Evolutionary conservation across 208 protist genomes (phyloP).

Genomic region (Leishmania aethiopica): DNA sequence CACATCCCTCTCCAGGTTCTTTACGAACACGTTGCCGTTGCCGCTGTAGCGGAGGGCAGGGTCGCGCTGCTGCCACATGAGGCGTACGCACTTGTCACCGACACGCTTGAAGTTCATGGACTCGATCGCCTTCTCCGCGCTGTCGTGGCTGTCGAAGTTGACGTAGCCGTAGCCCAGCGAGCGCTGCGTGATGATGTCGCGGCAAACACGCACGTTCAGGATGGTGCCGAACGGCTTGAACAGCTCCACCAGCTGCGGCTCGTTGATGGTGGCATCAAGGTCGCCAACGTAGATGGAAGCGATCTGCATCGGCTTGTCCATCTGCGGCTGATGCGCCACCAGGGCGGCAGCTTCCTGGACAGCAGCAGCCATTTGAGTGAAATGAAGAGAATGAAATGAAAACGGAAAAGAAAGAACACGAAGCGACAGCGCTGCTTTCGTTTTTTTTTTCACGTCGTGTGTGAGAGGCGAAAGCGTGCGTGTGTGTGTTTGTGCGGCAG

Average conservation of each 20-base stretch:
- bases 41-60: constrained; percentile 97
- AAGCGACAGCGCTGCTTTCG: neutral
- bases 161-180: constrained; percentile 99
- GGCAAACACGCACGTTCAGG: constrained; percentile 98
- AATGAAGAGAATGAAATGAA: neutral
- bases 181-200: constrained; percentile 97
- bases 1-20: constrained; percentile 96
- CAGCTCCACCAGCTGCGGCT: constrained; percentile 96
- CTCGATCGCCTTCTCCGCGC: constrained; percentile 98
- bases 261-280: constrained; percentile 93
- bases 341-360: constrained; percentile 29
- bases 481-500: neutral
- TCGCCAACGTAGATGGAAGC: constrained; percentile 98
- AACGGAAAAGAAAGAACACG: neutral
- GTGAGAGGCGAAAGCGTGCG: neutral
- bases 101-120: constrained; percentile 98
- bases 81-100: constrained; percentile 94
- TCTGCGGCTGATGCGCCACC: constrained; percentile 23
- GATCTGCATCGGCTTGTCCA: constrained; percentile 88
- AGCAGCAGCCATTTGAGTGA: constrained; percentile 6
- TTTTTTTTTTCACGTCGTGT: neutral
- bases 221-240: constrained; percentile 98
- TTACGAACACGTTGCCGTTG: constrained; percentile 99
- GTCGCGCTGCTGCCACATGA: constrained; percentile 99
- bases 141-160: constrained; percentile 97